Percentiles rank a stretch among this genome's conserved stretches.
phyloP scores from a whole-genome alignment of 2,329 filamentous ascomycete species.

The Ophiocordyceps camponoti-floridani region DNA sequence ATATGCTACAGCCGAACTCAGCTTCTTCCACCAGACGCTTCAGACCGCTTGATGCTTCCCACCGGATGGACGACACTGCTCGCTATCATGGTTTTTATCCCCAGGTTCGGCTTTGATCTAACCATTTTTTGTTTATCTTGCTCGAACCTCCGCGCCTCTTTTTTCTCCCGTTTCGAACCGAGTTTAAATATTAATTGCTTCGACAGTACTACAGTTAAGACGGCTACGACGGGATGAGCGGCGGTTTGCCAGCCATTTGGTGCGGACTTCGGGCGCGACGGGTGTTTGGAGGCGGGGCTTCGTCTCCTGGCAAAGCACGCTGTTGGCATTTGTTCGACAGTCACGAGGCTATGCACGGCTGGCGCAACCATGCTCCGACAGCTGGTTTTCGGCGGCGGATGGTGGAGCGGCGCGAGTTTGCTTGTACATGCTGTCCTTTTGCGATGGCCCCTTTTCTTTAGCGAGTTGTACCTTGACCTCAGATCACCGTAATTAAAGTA shows the following conservation, averaged over 20 bases:
- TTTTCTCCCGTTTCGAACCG: background rate
- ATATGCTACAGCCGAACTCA: background rate
- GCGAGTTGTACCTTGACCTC: too few relatives aligned
- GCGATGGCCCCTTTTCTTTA: too few relatives aligned
- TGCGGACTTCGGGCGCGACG: background rate
- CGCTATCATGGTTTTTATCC: background rate
- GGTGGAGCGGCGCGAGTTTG: background rate
- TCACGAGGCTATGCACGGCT: background rate
- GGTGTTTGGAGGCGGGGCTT: background rate
- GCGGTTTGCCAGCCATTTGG: background rate
- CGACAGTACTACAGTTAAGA: background rate
- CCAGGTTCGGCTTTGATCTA: slow-evolving; percentile 1
- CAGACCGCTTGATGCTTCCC: background rate
- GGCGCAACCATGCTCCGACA: background rate
- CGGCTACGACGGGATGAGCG: background rate
- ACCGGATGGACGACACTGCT: background rate
- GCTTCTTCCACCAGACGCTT: background rate
- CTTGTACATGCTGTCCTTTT: background rate
- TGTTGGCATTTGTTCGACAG: background rate
- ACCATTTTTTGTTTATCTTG: background rate
- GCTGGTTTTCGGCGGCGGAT: background rate
- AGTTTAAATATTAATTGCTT: slow-evolving; percentile 1
- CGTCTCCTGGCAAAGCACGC: background rate
- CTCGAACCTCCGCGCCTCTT: background rate
- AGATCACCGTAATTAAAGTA: too few relatives aligned